Evolutionary conservation across 305 asterid genomes (phyloP), one percentile per base, ranked within the genome.

Genomic region (Andrographis paniculata): DNA sequence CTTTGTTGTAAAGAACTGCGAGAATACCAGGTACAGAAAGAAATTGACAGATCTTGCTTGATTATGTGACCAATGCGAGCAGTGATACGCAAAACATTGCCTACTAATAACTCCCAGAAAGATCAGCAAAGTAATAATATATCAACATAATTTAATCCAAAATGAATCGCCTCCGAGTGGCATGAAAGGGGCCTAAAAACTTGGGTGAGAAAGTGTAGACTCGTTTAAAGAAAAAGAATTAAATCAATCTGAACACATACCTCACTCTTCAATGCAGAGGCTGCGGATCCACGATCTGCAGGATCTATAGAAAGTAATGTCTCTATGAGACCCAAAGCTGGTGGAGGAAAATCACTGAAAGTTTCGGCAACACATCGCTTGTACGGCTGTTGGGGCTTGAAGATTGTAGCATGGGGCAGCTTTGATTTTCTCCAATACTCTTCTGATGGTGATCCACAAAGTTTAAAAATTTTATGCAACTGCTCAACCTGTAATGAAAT

Each of bases 301-400:
- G 97, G 94, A 62, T 84, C 97, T 55, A 87, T 73, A 23, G 84
- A 73, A 14, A 87, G 80, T 62, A 87, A 71, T 52, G 64, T 76
- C 63, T 84, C 95, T 52, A 81, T 72, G 33, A 87, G 82, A 50
- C 65, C 69, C 48, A 87, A 63, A 27, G 95, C 86, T 20, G 89
- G 92, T 27, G 76, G 61, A 16, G 97, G 92, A 39, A 84, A 84
- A 58, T 81, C 94, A 64, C 73, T 75, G 59, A 84, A 87, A 16
- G 92, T 79, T 57, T 87, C 97, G 20, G 69, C 72, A 65, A 87
- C 93, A 48, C 91, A 73, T 9, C 94, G 81, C 55, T 69, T 77
- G 70, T 87, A 84, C 48, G 95, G 95, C 64, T 79, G 95, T 62
- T 81, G 94, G 50, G 95, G 97, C 71, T 87, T 87, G 70, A 87